Evolutionary conservation across 352 stramenopile genomes (phyloP).

Genomic region (Saprolegnia diclina): DNA sequence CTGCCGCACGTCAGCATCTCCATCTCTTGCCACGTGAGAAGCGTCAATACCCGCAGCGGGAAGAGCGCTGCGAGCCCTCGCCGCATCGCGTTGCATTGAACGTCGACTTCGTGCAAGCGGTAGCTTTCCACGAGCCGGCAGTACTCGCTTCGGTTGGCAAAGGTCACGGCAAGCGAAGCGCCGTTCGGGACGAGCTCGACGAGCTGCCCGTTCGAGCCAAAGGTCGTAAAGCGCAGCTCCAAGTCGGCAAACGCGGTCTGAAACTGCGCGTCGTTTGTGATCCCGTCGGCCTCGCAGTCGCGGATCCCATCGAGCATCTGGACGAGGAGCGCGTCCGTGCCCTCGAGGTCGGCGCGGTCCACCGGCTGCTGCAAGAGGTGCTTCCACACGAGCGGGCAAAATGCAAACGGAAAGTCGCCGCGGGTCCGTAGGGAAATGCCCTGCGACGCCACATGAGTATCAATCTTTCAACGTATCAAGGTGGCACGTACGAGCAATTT

Average conservation of each 20-base stretch:
- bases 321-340: conserved; percentile 84
- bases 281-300: conserved; percentile 74
- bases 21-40: conserved; percentile 88
- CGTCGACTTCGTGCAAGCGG: conserved; percentile 66
- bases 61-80: conserved; percentile 81
- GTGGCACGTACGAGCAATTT: conserved; percentile 84
- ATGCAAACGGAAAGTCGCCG: conserved; percentile 88
- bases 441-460: not conserved
- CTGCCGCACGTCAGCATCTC: conserved; percentile 88
- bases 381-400: conserved; percentile 93
- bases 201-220: conserved; percentile 76
- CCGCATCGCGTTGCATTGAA: conserved; percentile 69
- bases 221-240: conserved; percentile 73
- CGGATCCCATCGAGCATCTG: conserved; percentile 86
- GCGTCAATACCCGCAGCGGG: conserved; percentile 74
- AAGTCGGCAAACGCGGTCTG: conserved; percentile 61
- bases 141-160: conserved; percentile 82
- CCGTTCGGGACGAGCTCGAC: conserved; percentile 79
- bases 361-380: conserved; percentile 79
- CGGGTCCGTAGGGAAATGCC: conserved; percentile 91
- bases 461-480: not conserved
- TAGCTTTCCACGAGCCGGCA: conserved; percentile 71
- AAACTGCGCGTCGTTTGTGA: conserved; percentile 75
- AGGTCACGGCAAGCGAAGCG: conserved; percentile 58
- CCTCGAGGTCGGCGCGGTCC: conserved; percentile 76